Conservation (phyloP, 306 rosid species). For the Biancaea sappan region DNA sequence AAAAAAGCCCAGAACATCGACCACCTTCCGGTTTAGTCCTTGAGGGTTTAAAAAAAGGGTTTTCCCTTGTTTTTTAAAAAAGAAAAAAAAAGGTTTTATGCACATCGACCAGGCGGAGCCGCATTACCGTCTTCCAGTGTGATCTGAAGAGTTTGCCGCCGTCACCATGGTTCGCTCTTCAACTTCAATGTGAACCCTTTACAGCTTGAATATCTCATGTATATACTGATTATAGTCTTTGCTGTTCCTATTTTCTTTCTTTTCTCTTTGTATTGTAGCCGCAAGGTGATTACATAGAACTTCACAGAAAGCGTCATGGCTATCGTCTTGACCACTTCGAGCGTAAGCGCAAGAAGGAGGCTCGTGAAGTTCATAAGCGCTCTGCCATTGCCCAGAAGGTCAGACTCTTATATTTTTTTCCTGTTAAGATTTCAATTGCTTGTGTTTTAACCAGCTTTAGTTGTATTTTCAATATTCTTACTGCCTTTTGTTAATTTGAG, state of each 20-base stretch:
- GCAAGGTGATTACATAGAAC: slow-evolving; percentile 97
- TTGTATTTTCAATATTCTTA: not conserved
- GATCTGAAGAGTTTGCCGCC: not conserved
- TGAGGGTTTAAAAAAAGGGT: not conserved
- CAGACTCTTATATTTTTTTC: not conserved
- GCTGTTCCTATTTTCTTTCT: not conserved
- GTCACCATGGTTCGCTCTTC: slow-evolving; percentile 21
- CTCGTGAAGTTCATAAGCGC: slow-evolving; percentile 82
- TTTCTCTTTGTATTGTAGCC: slow-evolving; percentile 50
- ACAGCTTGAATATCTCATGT: not conserved
- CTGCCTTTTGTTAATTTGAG: not conserved
- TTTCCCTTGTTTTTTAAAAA: too few relatives aligned
- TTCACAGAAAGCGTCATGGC: slow-evolving; percentile 85
- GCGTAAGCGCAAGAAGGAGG: slow-evolving; percentile 93
- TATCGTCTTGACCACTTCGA: slow-evolving; percentile 78
- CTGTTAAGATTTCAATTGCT: not conserved
- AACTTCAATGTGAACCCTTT: not conserved
- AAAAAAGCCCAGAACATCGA: not conserved
- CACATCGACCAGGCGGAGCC: not conserved
- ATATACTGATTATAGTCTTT: not conserved
- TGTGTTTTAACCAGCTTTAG: not conserved
- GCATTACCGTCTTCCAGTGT: not conserved
- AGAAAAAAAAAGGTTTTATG: not conserved
- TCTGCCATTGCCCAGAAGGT: slow-evolving; percentile 89
- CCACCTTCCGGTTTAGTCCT: not conserved